A percentile compares a stretch with the other conserved stretches of the same genome.
These are phyloP conservation scores for Cercospora sp. DNA, from an alignment of 2,329 filamentous ascomycete genomes.

Conservation along the genomic window DNA sequence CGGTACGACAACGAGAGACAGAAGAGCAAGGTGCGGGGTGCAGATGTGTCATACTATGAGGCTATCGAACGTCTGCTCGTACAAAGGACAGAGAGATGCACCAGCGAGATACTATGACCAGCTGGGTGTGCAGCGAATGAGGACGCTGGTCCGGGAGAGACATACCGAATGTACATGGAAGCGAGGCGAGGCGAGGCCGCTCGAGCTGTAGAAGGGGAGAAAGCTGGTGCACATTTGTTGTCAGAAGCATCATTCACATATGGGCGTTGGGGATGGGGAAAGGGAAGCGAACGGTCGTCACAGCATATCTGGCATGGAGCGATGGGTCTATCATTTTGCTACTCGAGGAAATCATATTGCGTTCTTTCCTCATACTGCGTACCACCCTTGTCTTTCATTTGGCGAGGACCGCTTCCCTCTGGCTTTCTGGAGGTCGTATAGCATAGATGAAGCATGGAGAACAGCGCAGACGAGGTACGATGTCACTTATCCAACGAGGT, in stretches of 20 bases:
- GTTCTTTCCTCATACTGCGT: background rate
- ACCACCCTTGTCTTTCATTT: background rate
- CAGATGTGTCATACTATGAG: conserved; percentile 61
- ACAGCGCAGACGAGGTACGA: background rate
- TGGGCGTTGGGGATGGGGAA: background rate
- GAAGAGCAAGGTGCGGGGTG: conserved; percentile 62
- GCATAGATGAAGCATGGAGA: conserved; percentile 1
- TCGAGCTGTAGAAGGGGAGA: background rate
- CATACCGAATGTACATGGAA: background rate
- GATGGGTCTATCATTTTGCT: background rate
- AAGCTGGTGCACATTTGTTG: background rate
- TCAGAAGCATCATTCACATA: background rate
- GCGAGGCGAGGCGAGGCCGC: too few relatives aligned
- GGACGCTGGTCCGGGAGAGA: background rate
- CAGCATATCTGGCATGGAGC: background rate
- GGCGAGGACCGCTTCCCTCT: background rate
- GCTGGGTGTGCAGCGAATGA: background rate
- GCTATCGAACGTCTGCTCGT: too few relatives aligned
- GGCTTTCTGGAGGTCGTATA: background rate
- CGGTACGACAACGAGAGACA: conserved; percentile 45
- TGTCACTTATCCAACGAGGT: conserved; percentile 4
- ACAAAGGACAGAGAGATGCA: background rate
- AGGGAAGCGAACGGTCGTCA: background rate
- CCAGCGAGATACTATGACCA: background rate
- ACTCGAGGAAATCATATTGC: background rate